Base-by-base conservation (phyloP, 2,329 filamentous ascomycete species). In the Aspergillus intermedius region DNA sequence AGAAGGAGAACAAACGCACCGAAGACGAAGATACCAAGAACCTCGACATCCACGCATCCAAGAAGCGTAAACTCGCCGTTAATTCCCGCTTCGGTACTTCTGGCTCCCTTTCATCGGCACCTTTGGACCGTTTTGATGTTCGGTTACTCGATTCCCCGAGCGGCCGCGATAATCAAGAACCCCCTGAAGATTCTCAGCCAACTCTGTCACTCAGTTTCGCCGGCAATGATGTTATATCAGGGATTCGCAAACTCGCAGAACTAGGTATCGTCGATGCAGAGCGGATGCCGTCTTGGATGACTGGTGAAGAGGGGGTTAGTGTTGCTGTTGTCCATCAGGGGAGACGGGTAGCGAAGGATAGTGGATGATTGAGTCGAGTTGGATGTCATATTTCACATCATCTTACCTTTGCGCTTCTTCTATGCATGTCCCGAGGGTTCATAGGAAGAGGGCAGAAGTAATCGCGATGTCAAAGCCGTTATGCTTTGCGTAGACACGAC, bases 261-360 rank as follows among this genome's bases (percentile, higher is more conserved):
- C 72, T 80, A 13, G 88, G 88, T 0, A 56, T 73, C 4, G 74
- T 95, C 22, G 82, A 94, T 62, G 85, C 88, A 1, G 78, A 83
- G 59, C 80, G 75, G 47, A 91, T 94, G 86, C 89, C 90, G 0
- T 86, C 86, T 0, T 95, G 89, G 88, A 85, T 95, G 84, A 93
- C 88, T 1, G 90, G 89, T 2, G 89, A 95, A 60, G 86, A 89
- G 41, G 86, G 84, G 0, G 82, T 93, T 4, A 93, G 87, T 46
- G 76, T 83, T 34, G 86, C 87, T 0, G 77, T 81, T 23, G 81
- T 94, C 3, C 78, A 76, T 54, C 68, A 81, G 50, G 88, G 88
- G 8, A 58, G 47, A 28, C 59, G 61, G n/a, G 43, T 66, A 4
- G 21, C 50, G 19, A 57, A 49, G 12, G 52, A 57, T 21, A 45